These are phyloP conservation scores for Saccharomycopsis sp. DNA, from an alignment of 805 yeast species.

Conservation along the genomic window DNA sequence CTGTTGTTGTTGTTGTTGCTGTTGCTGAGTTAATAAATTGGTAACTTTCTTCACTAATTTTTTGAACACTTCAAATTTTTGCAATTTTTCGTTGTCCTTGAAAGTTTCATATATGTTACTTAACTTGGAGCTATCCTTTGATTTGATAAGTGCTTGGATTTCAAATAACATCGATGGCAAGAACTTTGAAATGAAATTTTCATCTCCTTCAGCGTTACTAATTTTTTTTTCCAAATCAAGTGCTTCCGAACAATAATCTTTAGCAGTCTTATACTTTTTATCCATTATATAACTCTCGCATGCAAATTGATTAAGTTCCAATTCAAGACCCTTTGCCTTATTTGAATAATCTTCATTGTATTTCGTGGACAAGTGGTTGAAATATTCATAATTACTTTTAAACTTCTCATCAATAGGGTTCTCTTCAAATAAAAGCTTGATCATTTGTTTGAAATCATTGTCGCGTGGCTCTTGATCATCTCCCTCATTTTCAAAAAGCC, in stretches of 20 bases:
- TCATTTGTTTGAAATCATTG: constrained; percentile 22
- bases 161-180: constrained; percentile 15
- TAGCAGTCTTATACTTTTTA: constrained; percentile 11
- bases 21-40: constrained; percentile 32
- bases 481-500: constrained; percentile 31
- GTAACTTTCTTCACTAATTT: constrained; percentile 27
- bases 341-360: constrained; percentile 8
- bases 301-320: constrained; percentile 13
- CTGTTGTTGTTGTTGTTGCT: constrained; percentile 38
- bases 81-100: constrained; percentile 13
- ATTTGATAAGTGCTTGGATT: constrained; percentile 9
- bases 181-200: constrained; percentile 10
- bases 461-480: constrained; percentile 37
- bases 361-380: constrained; percentile 12
- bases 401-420: constrained; percentile 22
- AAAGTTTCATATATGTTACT: constrained; percentile 14
- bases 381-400: constrained; percentile 23
- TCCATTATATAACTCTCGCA: constrained; percentile 14
- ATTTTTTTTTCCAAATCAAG: constrained; percentile 9
- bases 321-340: constrained; percentile 5
- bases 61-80: constrained; percentile 22
- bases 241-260: constrained; percentile 11
- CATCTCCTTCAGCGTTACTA: not conserved
- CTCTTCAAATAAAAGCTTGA: constrained; percentile 6
- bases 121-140: constrained; percentile 12